phyloP scores from a whole-genome alignment of 371 early-diverging fungal species.

The Apophysomyces ossiformis region DNA sequence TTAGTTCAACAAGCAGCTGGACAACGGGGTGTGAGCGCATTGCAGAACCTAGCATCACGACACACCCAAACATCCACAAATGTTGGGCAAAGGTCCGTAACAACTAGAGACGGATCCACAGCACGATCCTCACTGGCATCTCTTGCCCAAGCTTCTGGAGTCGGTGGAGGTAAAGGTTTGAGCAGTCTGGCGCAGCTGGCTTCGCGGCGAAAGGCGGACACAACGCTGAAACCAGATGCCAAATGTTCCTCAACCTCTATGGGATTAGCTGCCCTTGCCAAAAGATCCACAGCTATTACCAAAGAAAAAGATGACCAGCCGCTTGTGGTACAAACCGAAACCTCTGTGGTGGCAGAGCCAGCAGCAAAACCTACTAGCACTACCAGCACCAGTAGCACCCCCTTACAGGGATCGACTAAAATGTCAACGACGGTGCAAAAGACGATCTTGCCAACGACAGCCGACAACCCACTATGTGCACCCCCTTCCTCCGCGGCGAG shows the following conservation, averaged over 20 bases:
- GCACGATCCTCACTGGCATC: slow-evolving; percentile 29
- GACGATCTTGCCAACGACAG: neutral
- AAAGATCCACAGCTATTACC: neutral
- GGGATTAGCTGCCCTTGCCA: slow-evolving; percentile 2
- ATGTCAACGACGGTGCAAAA: neutral
- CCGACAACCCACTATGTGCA: slow-evolving; percentile 36
- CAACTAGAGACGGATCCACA: slow-evolving; percentile 10
- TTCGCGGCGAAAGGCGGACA: slow-evolving; percentile 9
- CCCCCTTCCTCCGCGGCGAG: slow-evolving; percentile 54
- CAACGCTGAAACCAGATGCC: neutral
- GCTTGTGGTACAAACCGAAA: neutral
- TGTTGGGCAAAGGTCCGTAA: slow-evolving; percentile 6
- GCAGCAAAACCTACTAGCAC: neutral
- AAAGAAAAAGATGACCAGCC: slow-evolving; percentile 1
- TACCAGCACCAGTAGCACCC: neutral
- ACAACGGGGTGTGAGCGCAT: slow-evolving; percentile 12
- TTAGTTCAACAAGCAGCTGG: slow-evolving; percentile 32
- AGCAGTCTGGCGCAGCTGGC: slow-evolving; percentile 30
- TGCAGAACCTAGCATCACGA: slow-evolving; percentile 22
- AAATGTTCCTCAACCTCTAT: neutral
- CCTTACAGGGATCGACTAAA: neutral
- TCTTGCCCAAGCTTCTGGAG: slow-evolving; percentile 33
- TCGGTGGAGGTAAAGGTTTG: slow-evolving; percentile 7
- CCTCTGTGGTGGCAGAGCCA: neutral
- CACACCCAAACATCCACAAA: slow-evolving; percentile 23